These are phyloP conservation scores for Paraphaeosphaeria minitans DNA, from an alignment of 2,329 filamentous ascomycete genomes.

Conservation along the genomic window DNA sequence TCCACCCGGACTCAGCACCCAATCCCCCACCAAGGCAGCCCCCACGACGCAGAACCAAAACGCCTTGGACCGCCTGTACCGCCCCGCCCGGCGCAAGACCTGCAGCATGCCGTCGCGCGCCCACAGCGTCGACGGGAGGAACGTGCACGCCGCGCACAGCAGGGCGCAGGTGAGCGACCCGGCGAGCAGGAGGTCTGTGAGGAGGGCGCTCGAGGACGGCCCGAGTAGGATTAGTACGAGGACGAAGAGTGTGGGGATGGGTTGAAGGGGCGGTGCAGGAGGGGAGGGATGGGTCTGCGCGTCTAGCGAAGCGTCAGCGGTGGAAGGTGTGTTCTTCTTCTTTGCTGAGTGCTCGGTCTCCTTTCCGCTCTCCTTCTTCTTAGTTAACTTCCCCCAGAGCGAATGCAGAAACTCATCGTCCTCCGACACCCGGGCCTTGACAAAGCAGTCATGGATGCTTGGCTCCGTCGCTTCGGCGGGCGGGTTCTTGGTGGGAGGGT, in stretches of 20 bases:
- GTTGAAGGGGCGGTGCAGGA: background rate
- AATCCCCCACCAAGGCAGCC: background rate
- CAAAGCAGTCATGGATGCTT: background rate
- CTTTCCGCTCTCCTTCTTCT: background rate
- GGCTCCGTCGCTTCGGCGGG: too few species aligned
- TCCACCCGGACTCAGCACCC: background rate
- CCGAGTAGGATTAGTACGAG: background rate
- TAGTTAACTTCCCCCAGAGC: background rate
- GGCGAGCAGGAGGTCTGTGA: background rate
- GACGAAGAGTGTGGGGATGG: background rate
- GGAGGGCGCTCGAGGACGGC: background rate
- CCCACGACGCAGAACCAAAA: background rate
- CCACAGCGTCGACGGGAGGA: background rate
- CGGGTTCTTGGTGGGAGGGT: background rate
- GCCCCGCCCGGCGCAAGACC: background rate
- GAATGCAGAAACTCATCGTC: background rate
- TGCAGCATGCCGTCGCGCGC: background rate
- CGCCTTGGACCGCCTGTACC: too few species aligned
- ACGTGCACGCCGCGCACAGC: background rate
- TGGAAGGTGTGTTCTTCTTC: fast-evolving
- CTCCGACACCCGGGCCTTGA: background rate
- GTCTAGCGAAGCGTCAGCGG: too few species aligned
- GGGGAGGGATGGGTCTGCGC: background rate
- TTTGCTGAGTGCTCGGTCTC: background rate
- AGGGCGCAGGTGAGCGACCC: background rate